Percentiles rank a stretch among this genome's conserved stretches.
Evolutionary conservation across 225 moss, liverwort and hornwort species (phyloP).

Genomic region (Physcomitrellopsis africana): DNA sequence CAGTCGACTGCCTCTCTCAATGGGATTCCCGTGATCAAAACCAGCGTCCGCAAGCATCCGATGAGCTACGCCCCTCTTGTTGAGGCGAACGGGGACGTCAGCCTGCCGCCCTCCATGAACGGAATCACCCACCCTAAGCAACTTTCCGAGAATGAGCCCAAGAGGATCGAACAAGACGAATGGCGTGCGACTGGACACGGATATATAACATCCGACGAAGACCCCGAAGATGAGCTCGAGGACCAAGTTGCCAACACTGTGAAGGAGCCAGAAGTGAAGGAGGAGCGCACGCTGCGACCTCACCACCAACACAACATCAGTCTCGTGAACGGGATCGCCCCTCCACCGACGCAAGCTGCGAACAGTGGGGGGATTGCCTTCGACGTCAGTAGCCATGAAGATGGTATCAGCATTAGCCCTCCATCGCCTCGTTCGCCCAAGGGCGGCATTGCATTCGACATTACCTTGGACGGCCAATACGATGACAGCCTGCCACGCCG

Average conservation of each 20-base stretch:
- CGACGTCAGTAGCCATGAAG: too few species aligned
- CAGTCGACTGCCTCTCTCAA: constrained; percentile 2
- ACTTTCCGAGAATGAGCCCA: background rate
- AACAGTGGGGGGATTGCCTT: too few species aligned
- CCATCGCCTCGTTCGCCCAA: background rate
- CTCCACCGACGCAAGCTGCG: constrained; percentile 34
- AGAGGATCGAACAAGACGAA: constrained; percentile 21
- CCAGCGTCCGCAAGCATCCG: constrained; percentile 33
- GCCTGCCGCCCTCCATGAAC: constrained; percentile 36
- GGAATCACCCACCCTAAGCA: constrained; percentile 23
- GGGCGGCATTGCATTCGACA: constrained; percentile 60
- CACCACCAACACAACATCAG: constrained; percentile 61
- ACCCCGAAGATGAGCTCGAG: constrained; percentile 33
- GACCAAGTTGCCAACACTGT: constrained; percentile 18
- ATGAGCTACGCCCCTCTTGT: constrained; percentile 38
- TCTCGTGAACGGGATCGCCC: constrained; percentile 56
- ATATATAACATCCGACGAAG: constrained; percentile 28
- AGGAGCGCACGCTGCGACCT: constrained; percentile 8
- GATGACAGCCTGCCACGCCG: constrained; percentile 33
- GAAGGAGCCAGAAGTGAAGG: constrained; percentile 5
- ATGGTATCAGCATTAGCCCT: background rate
- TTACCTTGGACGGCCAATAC: constrained; percentile 46
- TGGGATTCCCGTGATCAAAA: background rate
- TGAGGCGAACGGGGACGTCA: constrained; percentile 41
- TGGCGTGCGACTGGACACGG: constrained; percentile 27